Conservation (phyloP, 306 rosid species). For the Prunus mira region DNA sequence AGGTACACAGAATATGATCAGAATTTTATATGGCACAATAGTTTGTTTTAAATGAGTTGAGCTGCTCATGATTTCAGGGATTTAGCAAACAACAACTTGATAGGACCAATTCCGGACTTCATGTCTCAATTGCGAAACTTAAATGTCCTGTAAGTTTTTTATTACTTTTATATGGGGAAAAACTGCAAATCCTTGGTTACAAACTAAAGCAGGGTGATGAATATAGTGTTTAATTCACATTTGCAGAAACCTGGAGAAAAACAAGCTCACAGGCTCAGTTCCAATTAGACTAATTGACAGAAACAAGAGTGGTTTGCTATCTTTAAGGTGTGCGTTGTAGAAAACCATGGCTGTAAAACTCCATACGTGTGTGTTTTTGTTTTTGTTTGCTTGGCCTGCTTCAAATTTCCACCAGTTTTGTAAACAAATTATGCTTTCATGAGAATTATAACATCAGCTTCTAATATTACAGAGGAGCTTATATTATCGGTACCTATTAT, state of each 20-base stretch:
- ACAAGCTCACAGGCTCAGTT: constrained; percentile 41
- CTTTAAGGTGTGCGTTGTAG: constrained; percentile 32
- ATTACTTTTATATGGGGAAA: background rate
- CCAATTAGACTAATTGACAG: constrained; percentile 34
- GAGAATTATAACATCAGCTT: background rate
- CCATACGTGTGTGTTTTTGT: too few relatives aligned
- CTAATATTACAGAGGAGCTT: background rate
- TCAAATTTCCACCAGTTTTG: background rate
- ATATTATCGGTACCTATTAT: background rate
- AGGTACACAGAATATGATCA: too few relatives aligned
- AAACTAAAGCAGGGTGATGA: background rate
- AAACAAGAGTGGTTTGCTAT: constrained; percentile 29
- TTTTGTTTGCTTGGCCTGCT: background rate
- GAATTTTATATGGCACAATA: too few relatives aligned
- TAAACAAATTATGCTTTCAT: background rate
- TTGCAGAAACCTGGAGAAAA: constrained; percentile 38
- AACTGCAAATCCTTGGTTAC: too few relatives aligned
- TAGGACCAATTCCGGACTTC: constrained; percentile 23
- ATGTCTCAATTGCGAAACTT: constrained; percentile 22
- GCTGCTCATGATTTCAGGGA: constrained; percentile 21
- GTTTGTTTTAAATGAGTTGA: background rate
- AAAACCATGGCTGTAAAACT: background rate
- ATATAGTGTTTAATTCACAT: background rate
- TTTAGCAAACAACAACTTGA: constrained; percentile 21
- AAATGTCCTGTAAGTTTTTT: constrained; percentile 31